Conservation (phyloP, 805 yeast species). For the Dipodascus geniculatus region DNA sequence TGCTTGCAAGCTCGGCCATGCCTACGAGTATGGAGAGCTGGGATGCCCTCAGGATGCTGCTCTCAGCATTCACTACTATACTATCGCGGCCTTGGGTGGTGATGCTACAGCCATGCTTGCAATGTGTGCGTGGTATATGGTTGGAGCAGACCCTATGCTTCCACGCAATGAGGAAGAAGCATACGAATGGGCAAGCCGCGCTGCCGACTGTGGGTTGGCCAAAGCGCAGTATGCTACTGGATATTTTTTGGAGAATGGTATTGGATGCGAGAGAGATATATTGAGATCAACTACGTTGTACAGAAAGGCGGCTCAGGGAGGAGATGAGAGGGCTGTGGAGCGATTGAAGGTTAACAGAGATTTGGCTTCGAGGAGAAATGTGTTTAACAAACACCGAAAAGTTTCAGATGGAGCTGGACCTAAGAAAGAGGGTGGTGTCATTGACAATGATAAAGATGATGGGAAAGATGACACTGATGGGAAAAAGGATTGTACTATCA, state of each 20-base stretch:
- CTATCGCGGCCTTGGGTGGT: slow-evolving; percentile 80
- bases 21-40: slow-evolving; percentile 66
- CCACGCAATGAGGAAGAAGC: slow-evolving; percentile 75
- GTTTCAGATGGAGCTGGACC: neutral
- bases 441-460: neutral
- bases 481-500: neutral
- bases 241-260: slow-evolving; percentile 74
- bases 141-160: slow-evolving; percentile 75
- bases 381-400: neutral
- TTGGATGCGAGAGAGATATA: slow-evolving; percentile 60
- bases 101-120: slow-evolving; percentile 87
- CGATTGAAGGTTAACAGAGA: slow-evolving; percentile 15
- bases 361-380: neutral
- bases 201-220: slow-evolving; percentile 62
- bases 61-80: slow-evolving; percentile 82
- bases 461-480: neutral
- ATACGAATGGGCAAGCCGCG: slow-evolving; percentile 85
- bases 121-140: slow-evolving; percentile 92
- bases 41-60: slow-evolving; percentile 68
- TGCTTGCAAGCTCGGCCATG: slow-evolving; percentile 66
- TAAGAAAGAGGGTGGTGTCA: neutral
- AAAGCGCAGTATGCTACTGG: slow-evolving; percentile 84
- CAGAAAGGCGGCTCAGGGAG: slow-evolving; percentile 53
- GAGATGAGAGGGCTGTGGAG: slow-evolving; percentile 39
- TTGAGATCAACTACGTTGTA: slow-evolving; percentile 65